phyloP scores from a whole-genome alignment of 768 basidiomycete species.

The Hericium coralloides region DNA sequence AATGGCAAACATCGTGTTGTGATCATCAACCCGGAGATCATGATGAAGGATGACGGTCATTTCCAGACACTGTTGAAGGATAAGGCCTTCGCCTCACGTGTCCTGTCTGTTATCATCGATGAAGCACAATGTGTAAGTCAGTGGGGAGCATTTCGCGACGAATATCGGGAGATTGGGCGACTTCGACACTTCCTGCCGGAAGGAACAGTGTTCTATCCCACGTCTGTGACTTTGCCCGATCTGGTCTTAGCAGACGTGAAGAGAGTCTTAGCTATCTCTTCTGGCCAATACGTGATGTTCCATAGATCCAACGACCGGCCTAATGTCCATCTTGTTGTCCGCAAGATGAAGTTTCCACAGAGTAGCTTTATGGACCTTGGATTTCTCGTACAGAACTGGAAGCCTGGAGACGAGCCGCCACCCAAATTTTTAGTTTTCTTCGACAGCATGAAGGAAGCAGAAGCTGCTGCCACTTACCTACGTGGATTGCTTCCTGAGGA shows the following conservation, averaged over 20 bases:
- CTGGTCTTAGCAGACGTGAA: slow-evolving; percentile 17
- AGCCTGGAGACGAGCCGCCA: not conserved
- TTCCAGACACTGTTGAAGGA: slow-evolving; percentile 18
- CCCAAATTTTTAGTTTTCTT: slow-evolving; percentile 20
- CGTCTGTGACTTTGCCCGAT: slow-evolving; percentile 27
- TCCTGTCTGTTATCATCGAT: slow-evolving; percentile 26
- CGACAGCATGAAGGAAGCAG: slow-evolving; percentile 8
- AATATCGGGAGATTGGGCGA: slow-evolving; percentile 21
- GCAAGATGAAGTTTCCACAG: slow-evolving; percentile 13
- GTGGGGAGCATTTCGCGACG: slow-evolving; percentile 29
- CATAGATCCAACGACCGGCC: slow-evolving; percentile 24
- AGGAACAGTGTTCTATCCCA: slow-evolving; percentile 21
- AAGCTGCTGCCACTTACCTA: not conserved
- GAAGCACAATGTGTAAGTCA: slow-evolving; percentile 32
- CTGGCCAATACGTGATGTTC: slow-evolving; percentile 9
- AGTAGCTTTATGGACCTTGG: slow-evolving; percentile 13
- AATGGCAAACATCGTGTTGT: slow-evolving; percentile 18
- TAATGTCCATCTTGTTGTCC: slow-evolving; percentile 23
- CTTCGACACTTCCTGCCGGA: slow-evolving; percentile 23
- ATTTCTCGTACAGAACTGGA: slow-evolving; percentile 10
- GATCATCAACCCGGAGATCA: slow-evolving; percentile 21
- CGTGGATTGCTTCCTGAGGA: not conserved
- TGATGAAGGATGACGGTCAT: slow-evolving; percentile 15
- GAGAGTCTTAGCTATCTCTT: slow-evolving; percentile 14
- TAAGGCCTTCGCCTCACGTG: slow-evolving; percentile 11